A percentile compares a stretch with the other conserved stretches of the same genome.
These are phyloP conservation scores for Krasilnikovozyma curviuscula DNA, from an alignment of 768 basidiomycete genomes.

Conservation along the genomic window DNA sequence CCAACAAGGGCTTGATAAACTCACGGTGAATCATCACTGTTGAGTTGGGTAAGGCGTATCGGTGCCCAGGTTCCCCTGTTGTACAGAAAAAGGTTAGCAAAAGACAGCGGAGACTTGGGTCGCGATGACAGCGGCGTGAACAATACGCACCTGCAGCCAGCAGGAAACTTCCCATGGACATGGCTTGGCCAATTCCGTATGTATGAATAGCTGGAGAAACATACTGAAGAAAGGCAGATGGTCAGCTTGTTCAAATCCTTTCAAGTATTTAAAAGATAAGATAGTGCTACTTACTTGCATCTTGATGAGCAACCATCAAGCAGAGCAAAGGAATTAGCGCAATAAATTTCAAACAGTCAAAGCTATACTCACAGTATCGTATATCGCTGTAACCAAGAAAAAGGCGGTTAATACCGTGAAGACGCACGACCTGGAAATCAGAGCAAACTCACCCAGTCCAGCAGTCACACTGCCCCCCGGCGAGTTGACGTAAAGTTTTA, in stretches of 20 bases:
- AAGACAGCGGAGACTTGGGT: not conserved
- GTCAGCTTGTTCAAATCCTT: conserved; percentile 49
- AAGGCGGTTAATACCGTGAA: too few relatives aligned
- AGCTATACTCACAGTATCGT: conserved; percentile 74
- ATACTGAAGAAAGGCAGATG: conserved; percentile 38
- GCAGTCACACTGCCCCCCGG: conserved; percentile 92
- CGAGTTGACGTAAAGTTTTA: conserved; percentile 91
- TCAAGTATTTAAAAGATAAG: not conserved
- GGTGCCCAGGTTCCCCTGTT: conserved; percentile 61
- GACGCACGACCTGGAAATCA: too few relatives aligned
- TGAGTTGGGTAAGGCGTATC: conserved; percentile 78
- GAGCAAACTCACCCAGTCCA: too few relatives aligned
- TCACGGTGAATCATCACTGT: conserved; percentile 97
- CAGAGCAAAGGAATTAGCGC: too few relatives aligned
- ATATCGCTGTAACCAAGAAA: too few relatives aligned
- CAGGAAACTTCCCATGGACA: conserved; percentile 86
- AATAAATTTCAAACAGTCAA: too few relatives aligned
- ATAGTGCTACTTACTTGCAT: not conserved
- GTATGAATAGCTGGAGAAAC: conserved; percentile 89
- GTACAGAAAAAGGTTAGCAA: conserved; percentile 8
- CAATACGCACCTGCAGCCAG: conserved; percentile 48
- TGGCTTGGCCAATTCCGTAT: conserved; percentile 86
- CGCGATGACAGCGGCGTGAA: not conserved
- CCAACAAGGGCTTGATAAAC: conserved; percentile 15
- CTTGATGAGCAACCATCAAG: too few relatives aligned